phyloP scores from a whole-genome alignment of 148 eudicot genomes.

The Polygonum aviculare region DNA sequence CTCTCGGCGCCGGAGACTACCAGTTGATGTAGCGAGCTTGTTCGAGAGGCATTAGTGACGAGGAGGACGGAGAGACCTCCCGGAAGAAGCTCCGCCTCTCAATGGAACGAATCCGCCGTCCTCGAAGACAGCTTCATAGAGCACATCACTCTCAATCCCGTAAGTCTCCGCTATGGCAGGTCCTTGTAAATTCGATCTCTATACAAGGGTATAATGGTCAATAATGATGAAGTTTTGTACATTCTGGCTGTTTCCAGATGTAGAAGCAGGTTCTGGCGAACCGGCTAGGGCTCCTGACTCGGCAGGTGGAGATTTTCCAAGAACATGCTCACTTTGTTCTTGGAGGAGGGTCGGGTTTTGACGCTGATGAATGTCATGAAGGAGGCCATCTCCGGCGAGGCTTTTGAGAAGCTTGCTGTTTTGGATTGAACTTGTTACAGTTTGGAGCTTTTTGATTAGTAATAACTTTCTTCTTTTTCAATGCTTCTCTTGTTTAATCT shows the following conservation, averaged over 20 bases:
- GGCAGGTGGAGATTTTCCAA: slow-evolving; percentile 61
- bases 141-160: slow-evolving; percentile 9
- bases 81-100: slow-evolving; percentile 65
- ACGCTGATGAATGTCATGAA: slow-evolving; percentile 14
- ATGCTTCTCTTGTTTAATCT: too few species aligned
- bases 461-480: too few species aligned
- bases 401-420: slow-evolving; percentile 18
- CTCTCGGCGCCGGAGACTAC: slow-evolving; percentile 38
- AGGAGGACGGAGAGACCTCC: slow-evolving; percentile 60
- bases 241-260: slow-evolving; percentile 33
- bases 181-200: neutral
- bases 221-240: neutral
- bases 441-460: too few species aligned
- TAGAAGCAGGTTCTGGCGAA: slow-evolving; percentile 77
- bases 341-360: slow-evolving; percentile 8
- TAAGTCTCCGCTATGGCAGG: neutral
- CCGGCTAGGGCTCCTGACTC: slow-evolving; percentile 66
- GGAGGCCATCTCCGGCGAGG: slow-evolving; percentile 19
- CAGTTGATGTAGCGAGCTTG: slow-evolving; percentile 32
- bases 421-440: slow-evolving; percentile 15
- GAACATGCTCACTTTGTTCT: slow-evolving; percentile 19
- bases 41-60: slow-evolving; percentile 55
- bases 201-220: neutral
- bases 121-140: slow-evolving; percentile 82
- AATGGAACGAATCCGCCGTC: slow-evolving; percentile 64